Percentiles rank a stretch among this genome's conserved stretches.
These are phyloP conservation scores for Fraxinus velutina DNA, from an alignment of 305 asterid genomes.

Conservation along the genomic window DNA sequence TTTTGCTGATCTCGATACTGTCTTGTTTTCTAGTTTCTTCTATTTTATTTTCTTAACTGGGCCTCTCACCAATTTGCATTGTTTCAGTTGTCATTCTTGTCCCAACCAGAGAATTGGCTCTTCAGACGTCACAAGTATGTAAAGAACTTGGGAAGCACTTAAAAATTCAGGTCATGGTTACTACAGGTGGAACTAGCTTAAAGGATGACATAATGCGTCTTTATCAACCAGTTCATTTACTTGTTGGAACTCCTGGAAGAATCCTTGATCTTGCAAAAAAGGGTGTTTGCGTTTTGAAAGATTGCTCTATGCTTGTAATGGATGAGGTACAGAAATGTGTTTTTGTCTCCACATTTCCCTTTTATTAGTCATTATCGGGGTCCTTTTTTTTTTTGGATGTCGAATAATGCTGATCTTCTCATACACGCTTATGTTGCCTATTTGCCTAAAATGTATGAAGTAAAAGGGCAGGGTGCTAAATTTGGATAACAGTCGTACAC, in stretches of 20 bases:
- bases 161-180: conserved; percentile 83
- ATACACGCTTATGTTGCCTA: not conserved
- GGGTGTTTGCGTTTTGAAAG: conserved; percentile 68
- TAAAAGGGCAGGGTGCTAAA: not conserved
- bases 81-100: conserved; percentile 82
- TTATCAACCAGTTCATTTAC: conserved; percentile 93
- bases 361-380: not conserved
- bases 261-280: conserved; percentile 81
- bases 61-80: conserved; percentile 21
- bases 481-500: not conserved
- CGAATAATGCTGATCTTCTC: not conserved
- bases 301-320: conserved; percentile 76
- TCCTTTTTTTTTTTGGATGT: not conserved
- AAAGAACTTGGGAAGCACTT: conserved; percentile 95
- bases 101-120: conserved; percentile 96
- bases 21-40: not conserved
- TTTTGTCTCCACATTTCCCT: not conserved
- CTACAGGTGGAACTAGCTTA: conserved; percentile 96
- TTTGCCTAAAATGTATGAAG: not conserved
- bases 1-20: not conserved
- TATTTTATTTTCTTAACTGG: conserved; percentile 6
- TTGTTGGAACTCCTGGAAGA: conserved; percentile 98
- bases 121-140: conserved; percentile 95
- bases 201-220: conserved; percentile 97
- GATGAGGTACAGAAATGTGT: conserved; percentile 61